These are phyloP conservation scores for Spathaspora sp. DNA, from an alignment of 1,139 yeast genomes.

Conservation along the genomic window DNA sequence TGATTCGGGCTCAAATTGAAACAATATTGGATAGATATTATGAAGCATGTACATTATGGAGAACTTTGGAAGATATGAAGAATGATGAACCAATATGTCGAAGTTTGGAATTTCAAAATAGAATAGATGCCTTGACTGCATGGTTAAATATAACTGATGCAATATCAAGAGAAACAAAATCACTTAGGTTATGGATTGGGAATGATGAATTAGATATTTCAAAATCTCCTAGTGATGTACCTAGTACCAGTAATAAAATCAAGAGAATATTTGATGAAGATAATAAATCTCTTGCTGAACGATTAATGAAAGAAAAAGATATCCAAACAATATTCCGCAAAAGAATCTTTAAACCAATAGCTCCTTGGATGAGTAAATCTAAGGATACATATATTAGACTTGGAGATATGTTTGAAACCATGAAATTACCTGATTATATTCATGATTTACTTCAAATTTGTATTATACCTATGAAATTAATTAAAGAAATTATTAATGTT, in stretches of 20 bases:
- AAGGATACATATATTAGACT: conserved; percentile 68
- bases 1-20: conserved; percentile 52
- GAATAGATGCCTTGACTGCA: conserved; percentile 77
- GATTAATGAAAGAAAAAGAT: conserved; percentile 82
- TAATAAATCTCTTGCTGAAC: conserved; percentile 73
- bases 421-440: conserved; percentile 76
- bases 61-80: conserved; percentile 74
- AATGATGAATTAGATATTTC: conserved; percentile 71
- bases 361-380: conserved; percentile 78
- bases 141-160: conserved; percentile 81
- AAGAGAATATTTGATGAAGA: conserved; percentile 56
- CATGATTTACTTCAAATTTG: conserved; percentile 68
- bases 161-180: conserved; percentile 56
- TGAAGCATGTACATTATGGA: conserved; percentile 76
- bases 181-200: conserved; percentile 72
- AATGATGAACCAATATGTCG: conserved; percentile 74
- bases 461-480: conserved; percentile 74
- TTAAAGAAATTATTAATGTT: conserved; percentile 76
- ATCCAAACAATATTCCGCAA: conserved; percentile 65
- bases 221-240: conserved; percentile 31
- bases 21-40: conserved; percentile 61
- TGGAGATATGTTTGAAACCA: conserved; percentile 59
- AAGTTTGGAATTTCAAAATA: conserved; percentile 59
- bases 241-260: conserved; percentile 23
- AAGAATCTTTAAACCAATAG: conserved; percentile 58